Evolutionary conservation across 2,329 filamentous ascomycete genomes (phyloP), one percentile per base, ranked within the genome.

Genomic region (Fusarium buxicola): DNA sequence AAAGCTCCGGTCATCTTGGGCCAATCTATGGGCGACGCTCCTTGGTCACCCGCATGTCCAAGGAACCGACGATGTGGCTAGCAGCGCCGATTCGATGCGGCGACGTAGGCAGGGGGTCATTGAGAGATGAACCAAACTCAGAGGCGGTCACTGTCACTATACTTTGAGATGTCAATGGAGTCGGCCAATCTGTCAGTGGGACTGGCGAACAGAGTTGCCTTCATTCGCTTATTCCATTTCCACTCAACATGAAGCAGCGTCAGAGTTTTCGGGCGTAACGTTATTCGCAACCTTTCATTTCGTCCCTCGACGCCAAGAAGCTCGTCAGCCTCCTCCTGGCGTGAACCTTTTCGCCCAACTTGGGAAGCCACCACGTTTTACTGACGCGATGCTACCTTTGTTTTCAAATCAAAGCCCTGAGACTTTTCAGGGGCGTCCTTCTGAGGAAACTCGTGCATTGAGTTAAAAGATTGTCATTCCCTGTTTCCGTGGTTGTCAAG

Each of bases 121-220:
- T 36, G 43, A 24, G 40, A 36, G 28, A 25, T 27, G 34, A 36
- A 32, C 36, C 28, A 41, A n/a, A 27, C 24, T 25, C n/a, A 55
- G 12, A 4, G 30, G 60, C 60, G 60, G 60, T 63, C 18, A 47
- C 44, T n/a, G 60, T 63, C 18, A 47, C 44, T n/a, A 34, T 9
- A 31, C 12, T 7, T 5, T 47, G 43, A 32, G n/a, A 8, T 34
- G 24, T 35, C 32, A 47, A 47, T 36, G 21, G 21, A 21, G 21
- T 21, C 6, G 21, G 4, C 21, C 21, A 21, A 6, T 21, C 15
- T 12, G 18, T 34, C 35, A 21, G 13, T 13, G 34, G 28, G 27
- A n/a, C 21, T 40, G 21, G 40, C 27, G 31, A 21, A 21, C 4
- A 21, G 21, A 4, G 21, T 21, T 21, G 21, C 21, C 21, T 21